Conservation (phyloP, 2,329 filamentous ascomycete species). For the Mycosphaerelloides madeirae region DNA sequence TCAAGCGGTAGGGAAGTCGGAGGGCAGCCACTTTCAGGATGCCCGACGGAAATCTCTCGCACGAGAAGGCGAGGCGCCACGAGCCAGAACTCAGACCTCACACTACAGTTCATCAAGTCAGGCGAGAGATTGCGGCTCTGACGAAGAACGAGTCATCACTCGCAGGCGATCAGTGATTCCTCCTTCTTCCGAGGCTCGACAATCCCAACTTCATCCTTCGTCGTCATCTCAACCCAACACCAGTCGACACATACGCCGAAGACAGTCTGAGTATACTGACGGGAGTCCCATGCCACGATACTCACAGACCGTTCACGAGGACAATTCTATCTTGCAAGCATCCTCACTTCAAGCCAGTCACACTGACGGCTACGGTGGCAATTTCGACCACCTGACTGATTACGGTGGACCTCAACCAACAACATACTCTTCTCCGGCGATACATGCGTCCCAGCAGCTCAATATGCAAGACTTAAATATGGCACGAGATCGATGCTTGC, state of each 20-base stretch:
- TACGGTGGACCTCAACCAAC: slow-evolving; percentile 2
- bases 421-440: not conserved
- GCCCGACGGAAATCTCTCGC: slow-evolving; percentile 18
- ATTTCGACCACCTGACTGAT: slow-evolving; percentile 6
- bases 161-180: slow-evolving; percentile 21
- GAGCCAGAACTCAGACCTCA: slow-evolving; percentile 1
- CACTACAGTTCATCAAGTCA: slow-evolving; percentile 5
- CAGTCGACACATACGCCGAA: slow-evolving; percentile 11
- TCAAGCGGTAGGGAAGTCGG: slow-evolving; percentile 22
- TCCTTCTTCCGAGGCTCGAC: slow-evolving; percentile 2
- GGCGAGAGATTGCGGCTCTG: not conserved
- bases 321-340: slow-evolving; percentile 14
- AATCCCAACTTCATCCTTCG: slow-evolving; percentile 2
- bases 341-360: slow-evolving; percentile 7
- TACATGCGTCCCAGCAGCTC: slow-evolving; percentile 14
- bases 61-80: slow-evolving; percentile 4
- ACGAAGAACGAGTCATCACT: slow-evolving; percentile 21
- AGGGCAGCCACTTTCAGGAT: slow-evolving; percentile 34
- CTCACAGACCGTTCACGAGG: slow-evolving; percentile 7
- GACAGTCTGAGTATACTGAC: slow-evolving; percentile 20
- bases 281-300: slow-evolving; percentile 25
- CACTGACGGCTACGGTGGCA: slow-evolving; percentile 10
- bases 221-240: slow-evolving; percentile 2
- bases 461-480: slow-evolving; percentile 24
- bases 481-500: slow-evolving; percentile 39